These are phyloP conservation scores for Cucurbita argyrosperma DNA, from an alignment of 306 rosid species.

Conservation along the genomic window DNA sequence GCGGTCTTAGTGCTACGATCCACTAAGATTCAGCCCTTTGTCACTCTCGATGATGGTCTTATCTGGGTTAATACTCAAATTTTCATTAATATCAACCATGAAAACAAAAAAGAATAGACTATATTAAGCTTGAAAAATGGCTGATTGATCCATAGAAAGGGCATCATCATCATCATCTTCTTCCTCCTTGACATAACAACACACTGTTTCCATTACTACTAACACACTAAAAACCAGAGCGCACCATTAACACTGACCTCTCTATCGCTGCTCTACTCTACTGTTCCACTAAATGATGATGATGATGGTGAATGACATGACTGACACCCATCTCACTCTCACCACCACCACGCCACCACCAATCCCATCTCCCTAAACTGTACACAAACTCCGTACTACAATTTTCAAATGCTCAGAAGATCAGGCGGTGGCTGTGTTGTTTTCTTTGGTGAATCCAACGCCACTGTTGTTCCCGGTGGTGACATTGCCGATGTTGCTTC, in stretches of 20 bases:
- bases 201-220: too few species aligned
- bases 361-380: background rate
- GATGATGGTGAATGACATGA: too few species aligned
- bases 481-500: background rate
- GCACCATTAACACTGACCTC: background rate
- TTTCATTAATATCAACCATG: too few species aligned
- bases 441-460: background rate
- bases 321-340: background rate
- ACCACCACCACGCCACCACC: background rate
- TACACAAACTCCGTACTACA: background rate
- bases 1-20: too few species aligned
- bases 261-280: background rate
- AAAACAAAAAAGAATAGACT: too few species aligned
- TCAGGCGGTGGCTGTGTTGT: conserved; percentile 25
- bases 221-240: background rate
- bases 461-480: background rate
- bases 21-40: too few species aligned
- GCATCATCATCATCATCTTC: too few species aligned
- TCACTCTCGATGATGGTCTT: too few species aligned
- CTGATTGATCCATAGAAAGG: too few species aligned
- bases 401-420: conserved; percentile 67
- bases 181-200: too few species aligned
- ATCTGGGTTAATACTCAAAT: too few species aligned
- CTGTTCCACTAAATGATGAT: background rate
- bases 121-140: too few species aligned